Base-by-base conservation (phyloP, 768 basidiomycete genomes). In the Tylopilus sp. region DNA sequence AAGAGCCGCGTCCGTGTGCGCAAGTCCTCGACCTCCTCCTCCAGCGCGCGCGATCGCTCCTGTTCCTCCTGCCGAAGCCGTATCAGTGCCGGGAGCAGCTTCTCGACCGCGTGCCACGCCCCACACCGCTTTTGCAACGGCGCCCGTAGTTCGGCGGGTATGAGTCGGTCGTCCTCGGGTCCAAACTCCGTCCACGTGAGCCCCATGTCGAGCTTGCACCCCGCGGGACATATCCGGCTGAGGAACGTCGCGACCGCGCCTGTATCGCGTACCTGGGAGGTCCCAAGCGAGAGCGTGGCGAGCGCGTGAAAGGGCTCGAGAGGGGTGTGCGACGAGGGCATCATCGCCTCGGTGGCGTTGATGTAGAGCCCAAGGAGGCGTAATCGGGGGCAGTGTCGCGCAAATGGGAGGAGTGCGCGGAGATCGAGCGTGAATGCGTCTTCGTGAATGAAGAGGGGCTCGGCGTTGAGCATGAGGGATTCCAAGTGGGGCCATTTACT, bases 231-330 rank as follows among this genome's bases (percentile, higher is more conserved):
- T 4, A 86, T 57, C 18, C 73, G 74, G 56, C 78, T 78, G 48
- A 86, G 70, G 57, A 79, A 83, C 11, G 79, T 69, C 17, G 82
- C 75, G 26, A 78, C 75, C 0, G 73, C 57, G 4, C 69, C 73
- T 5, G 73, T 63, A 13, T 79, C 73, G 2, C 59, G 42, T 23
- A 81, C 73, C 44, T 66, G 64, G 17, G 81, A 83, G 0, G 79
- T 73, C 0, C 82, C 83, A 55, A 83, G 65, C 15, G 73, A 73
- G 11, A 86, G 41, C 8, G 52, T 41, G 2, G 11, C 30, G 4
- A 68, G 62, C 2, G 55, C 47, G 17, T 23, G 3, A 30, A 70
- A 70, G 1, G 62, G 53, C 33, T 51, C 35, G 40, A 69, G 42
- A 4, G 50, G 39, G 6, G 33, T 18, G 1, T 39, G 28, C 0